Evolutionary conservation across 192 early-diverging fungal species (phyloP), one percentile per base, ranked within the genome.

Genomic region (Linnemannia exigua): DNA sequence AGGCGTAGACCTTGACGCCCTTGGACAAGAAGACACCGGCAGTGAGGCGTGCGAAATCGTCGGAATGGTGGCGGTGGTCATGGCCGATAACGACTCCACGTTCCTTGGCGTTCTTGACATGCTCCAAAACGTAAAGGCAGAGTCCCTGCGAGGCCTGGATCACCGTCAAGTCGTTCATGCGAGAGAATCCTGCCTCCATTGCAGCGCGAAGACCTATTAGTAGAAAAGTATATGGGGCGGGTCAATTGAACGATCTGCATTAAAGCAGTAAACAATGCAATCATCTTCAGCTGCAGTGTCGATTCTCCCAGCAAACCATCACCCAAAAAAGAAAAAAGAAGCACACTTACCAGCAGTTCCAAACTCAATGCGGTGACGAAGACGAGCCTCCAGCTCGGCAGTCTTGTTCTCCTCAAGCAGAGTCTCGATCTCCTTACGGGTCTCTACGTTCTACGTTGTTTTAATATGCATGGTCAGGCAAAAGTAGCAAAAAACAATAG

Each of bases 181-280:
- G 89, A 46, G 96, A 91, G 89, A 96, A 99, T 31, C 98, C 98
- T 72, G 97, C 95, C 77, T 95, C 95, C 97, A 98, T 99, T n/a
- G 92, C 91, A 28, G 97, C 96, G 50, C 98, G 91, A 47, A 99
- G 88, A 6, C 98, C 95, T 92, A 41, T 31, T 9, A 44, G 41
- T 44, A 6, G 41, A 44, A 51, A n/a, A 15, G 44, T 11, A 74
- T 5, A 69, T 46, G 41, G 22, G 3, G 16, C 0, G 22, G 31
- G 20, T 38, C 3, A 51, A 61, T 35, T 46, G 17, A 22, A 22
- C 58, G 58, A 63, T 31, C 58, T 33, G 1, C 3, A 63, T 25
- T 31, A 63, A 78, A 0, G 33, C 52, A 19, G 9, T 33, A 25
- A 47, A 8, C 80, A 33, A 67, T 9, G 70, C 28, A n/a, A 36